A percentile compares a stretch with the other conserved stretches of the same genome.
phyloP scores from a whole-genome alignment of 805 yeast genomes.

The Candida saitoana region DNA sequence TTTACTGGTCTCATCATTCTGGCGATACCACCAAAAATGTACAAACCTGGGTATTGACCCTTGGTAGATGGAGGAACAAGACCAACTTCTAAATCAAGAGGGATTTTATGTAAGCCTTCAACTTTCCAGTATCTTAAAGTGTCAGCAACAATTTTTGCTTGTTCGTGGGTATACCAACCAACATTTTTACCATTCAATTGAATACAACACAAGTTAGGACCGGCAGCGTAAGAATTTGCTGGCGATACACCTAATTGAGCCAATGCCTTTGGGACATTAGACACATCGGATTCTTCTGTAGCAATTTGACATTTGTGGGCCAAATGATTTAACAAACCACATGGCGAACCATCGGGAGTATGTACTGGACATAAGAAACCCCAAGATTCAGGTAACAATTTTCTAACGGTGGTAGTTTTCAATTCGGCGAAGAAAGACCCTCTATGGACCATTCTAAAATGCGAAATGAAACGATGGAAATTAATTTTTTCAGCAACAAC shows the following conservation, averaged over 20 bases:
- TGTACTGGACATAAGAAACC: conserved; percentile 98
- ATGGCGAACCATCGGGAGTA: conserved; percentile 99
- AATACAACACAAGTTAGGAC: conserved; percentile 83
- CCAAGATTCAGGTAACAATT: conserved; percentile 96
- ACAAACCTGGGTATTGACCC: conserved; percentile 97
- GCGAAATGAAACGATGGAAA: conserved; percentile 95
- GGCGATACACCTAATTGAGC: conserved; percentile 77
- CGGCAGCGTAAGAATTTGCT: conserved; percentile 76
- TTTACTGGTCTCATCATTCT: conserved; percentile 96
- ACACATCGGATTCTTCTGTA: conserved; percentile 70
- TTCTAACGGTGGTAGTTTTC: conserved; percentile 96
- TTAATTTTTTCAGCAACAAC: conserved; percentile 98
- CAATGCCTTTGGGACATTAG: conserved; percentile 62
- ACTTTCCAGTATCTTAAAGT: conserved; percentile 92
- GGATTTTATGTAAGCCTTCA: conserved; percentile 71
- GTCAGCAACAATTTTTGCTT: conserved; percentile 81
- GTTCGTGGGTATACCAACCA: conserved; percentile 92
- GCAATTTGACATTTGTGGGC: conserved; percentile 91
- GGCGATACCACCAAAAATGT: conserved; percentile 84
- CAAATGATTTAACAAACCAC: conserved; percentile 95
- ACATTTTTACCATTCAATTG: conserved; percentile 89
- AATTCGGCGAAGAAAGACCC: conserved; percentile 98
- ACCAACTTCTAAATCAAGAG: conserved; percentile 86
- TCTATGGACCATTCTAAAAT: conserved; percentile 98
- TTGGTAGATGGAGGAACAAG: conserved; percentile 92